Conservation (phyloP, 2,329 filamentous ascomycete genomes). For the Bisporella sp. region DNA sequence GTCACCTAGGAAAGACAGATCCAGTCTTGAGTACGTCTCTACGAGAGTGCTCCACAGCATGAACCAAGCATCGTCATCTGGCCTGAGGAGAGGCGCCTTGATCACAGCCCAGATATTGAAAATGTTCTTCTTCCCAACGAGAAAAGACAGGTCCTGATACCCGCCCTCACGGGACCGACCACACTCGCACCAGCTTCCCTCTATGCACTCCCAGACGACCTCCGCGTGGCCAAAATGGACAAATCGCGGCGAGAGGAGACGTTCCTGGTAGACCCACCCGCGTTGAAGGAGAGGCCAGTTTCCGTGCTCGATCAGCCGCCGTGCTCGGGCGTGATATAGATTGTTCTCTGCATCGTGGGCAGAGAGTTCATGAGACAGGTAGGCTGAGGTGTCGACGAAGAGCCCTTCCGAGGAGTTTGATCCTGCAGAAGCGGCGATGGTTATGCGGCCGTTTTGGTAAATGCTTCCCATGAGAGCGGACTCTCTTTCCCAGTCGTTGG, state of each 20-base stretch:
- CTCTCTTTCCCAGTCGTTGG: conserved; percentile 19
- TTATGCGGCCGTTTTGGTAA: neutral
- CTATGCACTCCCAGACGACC: neutral
- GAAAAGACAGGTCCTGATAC: no score
- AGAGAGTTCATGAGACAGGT: neutral
- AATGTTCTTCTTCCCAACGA: neutral
- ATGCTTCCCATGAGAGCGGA: conserved; percentile 12
- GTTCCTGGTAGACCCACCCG: neutral
- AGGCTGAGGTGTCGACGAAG: neutral
- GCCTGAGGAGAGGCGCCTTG: no score
- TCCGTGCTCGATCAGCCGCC: neutral
- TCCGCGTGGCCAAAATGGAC: neutral
- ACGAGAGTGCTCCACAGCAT: neutral
- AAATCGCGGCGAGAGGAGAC: neutral
- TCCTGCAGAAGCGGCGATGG: neutral
- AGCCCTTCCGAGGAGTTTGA: neutral
- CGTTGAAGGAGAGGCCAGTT: neutral
- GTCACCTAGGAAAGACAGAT: neutral
- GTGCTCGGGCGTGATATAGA: neutral
- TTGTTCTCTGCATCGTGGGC: neutral
- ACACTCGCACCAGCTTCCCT: neutral
- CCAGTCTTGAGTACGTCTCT: neutral
- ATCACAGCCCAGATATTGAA: neutral
- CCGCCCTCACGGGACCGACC: no score
- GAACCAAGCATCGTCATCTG: no score